Evolutionary conservation across 306 rosid species (phyloP).

Genomic region (Vigna nakashimae): DNA sequence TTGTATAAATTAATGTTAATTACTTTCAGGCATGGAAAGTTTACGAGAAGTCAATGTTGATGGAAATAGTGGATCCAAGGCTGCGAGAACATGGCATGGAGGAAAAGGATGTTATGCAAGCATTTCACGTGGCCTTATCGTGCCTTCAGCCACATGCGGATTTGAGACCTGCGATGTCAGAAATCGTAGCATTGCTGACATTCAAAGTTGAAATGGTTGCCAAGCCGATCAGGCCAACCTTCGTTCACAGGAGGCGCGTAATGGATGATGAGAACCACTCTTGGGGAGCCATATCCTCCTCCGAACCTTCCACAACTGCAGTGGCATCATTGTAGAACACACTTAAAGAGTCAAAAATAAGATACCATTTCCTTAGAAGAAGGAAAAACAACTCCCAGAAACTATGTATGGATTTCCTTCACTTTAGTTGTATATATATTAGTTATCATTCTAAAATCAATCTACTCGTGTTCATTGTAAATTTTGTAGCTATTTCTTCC

Average conservation of each 20-base stretch:
- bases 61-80: conserved; percentile 69
- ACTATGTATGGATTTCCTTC: background rate
- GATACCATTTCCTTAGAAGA: conserved; percentile 10
- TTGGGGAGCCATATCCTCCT: conserved; percentile 61
- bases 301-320: conserved; percentile 58
- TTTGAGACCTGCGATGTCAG: conserved; percentile 87
- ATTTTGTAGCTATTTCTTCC: background rate
- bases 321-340: conserved; percentile 41
- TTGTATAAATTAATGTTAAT: background rate
- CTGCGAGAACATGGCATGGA: conserved; percentile 58
- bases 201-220: conserved; percentile 59
- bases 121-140: conserved; percentile 72
- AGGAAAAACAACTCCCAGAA: background rate
- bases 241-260: conserved; percentile 60
- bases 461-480: background rate
- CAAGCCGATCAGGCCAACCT: conserved; percentile 66
- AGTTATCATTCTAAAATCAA: background rate
- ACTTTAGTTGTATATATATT: conserved; percentile 6
- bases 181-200: conserved; percentile 76
- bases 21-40: conserved; percentile 77
- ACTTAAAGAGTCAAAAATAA: conserved; percentile 3
- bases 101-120: conserved; percentile 70
- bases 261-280: conserved; percentile 56
- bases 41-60: conserved; percentile 59
- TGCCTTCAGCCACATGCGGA: conserved; percentile 80